Percentiles rank a stretch among this genome's conserved stretches.
Conservation (phyloP, 257 asterid genomes). For the Thymus quinquecostatus region DNA sequence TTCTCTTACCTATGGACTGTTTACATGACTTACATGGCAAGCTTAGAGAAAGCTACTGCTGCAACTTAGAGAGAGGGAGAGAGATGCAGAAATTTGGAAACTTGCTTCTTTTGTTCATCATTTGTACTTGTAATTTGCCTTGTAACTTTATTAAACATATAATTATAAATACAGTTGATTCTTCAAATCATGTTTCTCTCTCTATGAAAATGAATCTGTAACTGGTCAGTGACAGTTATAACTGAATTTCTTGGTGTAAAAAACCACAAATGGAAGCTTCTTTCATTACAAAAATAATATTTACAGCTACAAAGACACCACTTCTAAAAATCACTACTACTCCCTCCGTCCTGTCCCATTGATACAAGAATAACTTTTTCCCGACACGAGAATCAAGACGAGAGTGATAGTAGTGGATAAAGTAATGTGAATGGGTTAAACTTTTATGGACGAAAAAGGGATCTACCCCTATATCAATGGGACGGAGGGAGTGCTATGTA, state of each 20-base stretch:
- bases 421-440: no score
- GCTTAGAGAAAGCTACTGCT: constrained; percentile 52
- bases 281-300: constrained; percentile 28
- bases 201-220: not conserved
- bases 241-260: not conserved
- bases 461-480: no score
- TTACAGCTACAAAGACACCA: constrained; percentile 30
- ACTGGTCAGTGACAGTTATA: no score
- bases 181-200: not conserved
- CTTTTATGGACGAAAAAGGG: no score
- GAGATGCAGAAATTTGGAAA: not conserved
- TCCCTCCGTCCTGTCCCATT: no score
- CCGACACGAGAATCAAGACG: no score
- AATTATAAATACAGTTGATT: no score
- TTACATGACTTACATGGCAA: constrained; percentile 84
- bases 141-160: not conserved
- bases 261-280: not conserved
- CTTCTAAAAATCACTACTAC: constrained; percentile 19
- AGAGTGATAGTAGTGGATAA: no score
- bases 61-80: not conserved
- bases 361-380: no score
- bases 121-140: not conserved
- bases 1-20: constrained; percentile 84
- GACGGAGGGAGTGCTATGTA: not conserved
- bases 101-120: not conserved